Conservation (phyloP, 352 stramenopile species). For the Phytophthora vignae region DNA sequence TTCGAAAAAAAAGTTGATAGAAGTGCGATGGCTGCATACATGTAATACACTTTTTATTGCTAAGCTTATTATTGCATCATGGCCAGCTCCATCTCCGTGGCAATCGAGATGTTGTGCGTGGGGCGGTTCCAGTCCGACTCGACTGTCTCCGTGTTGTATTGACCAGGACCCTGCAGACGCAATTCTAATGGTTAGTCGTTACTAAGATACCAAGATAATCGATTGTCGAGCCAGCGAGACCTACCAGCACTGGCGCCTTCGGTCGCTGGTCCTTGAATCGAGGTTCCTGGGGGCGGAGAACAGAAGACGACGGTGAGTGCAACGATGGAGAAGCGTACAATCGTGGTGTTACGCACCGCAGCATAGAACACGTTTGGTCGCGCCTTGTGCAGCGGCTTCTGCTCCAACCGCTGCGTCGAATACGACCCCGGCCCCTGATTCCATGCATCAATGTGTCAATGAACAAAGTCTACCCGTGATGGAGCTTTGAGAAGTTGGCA, state of each 20-base stretch:
- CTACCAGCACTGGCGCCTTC: constrained; percentile 66
- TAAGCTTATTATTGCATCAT: constrained; percentile 49
- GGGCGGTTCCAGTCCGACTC: constrained; percentile 86
- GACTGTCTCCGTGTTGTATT: constrained; percentile 77
- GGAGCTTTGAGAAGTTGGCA: not conserved
- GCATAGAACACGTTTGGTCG: constrained; percentile 77
- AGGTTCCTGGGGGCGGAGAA: constrained; percentile 50
- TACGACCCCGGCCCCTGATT: constrained; percentile 70
- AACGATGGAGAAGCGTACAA: not conserved
- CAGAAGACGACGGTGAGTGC: not conserved
- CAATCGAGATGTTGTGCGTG: constrained; percentile 90
- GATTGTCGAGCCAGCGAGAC: constrained; percentile 9
- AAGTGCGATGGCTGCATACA: constrained; percentile 10
- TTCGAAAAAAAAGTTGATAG: constrained; percentile 2
- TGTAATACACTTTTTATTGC: not conserved
- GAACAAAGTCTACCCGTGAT: not conserved
- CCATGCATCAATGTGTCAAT: not conserved
- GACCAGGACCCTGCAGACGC: constrained; percentile 61
- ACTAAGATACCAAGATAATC: not conserved
- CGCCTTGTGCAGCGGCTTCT: constrained; percentile 71
- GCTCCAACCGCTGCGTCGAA: constrained; percentile 44
- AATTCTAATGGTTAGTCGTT: constrained; percentile 1
- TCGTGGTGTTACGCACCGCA: constrained; percentile 41
- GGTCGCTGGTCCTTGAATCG: constrained; percentile 73
- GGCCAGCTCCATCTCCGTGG: constrained; percentile 83